Percentiles rank a stretch among this genome's conserved stretches.
Conservation (phyloP, 2,329 filamentous ascomycete species). For the Phoma sp. region DNA sequence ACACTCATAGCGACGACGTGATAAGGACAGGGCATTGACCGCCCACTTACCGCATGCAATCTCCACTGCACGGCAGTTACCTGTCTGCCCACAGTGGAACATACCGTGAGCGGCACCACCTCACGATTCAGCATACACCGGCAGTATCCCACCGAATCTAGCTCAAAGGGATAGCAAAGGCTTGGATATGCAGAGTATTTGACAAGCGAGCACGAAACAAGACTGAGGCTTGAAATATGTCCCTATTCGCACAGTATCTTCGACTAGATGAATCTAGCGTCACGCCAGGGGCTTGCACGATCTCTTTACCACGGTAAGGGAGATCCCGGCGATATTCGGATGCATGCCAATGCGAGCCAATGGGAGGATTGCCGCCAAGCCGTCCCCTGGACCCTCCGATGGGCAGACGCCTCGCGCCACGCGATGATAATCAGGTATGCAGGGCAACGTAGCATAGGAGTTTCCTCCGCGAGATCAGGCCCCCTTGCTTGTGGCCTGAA, state of each 20-base stretch:
- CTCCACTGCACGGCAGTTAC: not conserved
- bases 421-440: not conserved
- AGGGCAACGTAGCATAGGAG: conserved; percentile 1
- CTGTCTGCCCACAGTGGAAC: not conserved
- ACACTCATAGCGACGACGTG: not conserved
- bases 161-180: not conserved
- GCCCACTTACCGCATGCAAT: not conserved
- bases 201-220: not conserved
- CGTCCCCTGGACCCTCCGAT: not conserved
- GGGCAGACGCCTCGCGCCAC: conserved; percentile 1
- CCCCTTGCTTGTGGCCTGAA: not conserved
- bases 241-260: not conserved
- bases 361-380: not conserved
- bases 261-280: not conserved
- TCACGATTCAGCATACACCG: no score
- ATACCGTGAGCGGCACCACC: not conserved
- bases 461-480: not conserved
- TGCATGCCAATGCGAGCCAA: not conserved
- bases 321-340: conserved; percentile 2
- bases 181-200: conserved; percentile 6
- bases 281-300: not conserved
- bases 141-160: no score
- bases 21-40: not conserved
- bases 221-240: not conserved
- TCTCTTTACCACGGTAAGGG: not conserved